A percentile compares a stretch with the other conserved stretches of the same genome.
phyloP scores from a whole-genome alignment of 2,329 filamentous ascomycete species.

The Mollisiaceae sp. region DNA sequence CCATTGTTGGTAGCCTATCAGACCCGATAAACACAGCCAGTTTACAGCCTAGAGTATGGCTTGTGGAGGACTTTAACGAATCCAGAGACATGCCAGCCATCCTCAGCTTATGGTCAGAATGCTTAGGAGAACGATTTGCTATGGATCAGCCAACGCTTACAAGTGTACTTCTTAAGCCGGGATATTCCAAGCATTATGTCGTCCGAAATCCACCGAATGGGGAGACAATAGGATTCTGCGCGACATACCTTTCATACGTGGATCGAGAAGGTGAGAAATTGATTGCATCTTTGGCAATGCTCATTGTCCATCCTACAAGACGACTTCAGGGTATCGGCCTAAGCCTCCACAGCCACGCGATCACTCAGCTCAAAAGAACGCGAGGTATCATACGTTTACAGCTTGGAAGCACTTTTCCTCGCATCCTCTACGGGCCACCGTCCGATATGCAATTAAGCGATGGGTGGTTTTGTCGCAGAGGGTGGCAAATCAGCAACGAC shows the following conservation, averaged over 20 bases:
- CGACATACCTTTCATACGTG: slow-evolving; percentile 63
- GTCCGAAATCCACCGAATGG: slow-evolving; percentile 53
- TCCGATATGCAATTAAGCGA: slow-evolving; percentile 45
- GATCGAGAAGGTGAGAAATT: slow-evolving; percentile 57
- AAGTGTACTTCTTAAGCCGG: slow-evolving; percentile 56
- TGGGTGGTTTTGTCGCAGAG: slow-evolving; percentile 59
- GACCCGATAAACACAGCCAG: background rate
- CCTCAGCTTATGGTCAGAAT: slow-evolving; percentile 37
- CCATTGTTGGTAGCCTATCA: background rate
- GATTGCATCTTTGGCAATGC: slow-evolving; percentile 59
- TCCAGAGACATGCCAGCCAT: slow-evolving; percentile 37
- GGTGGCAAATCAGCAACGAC: slow-evolving; percentile 55
- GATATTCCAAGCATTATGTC: slow-evolving; percentile 62
- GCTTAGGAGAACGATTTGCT: slow-evolving; percentile 47
- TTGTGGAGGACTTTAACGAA: slow-evolving; percentile 41
- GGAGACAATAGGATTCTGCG: slow-evolving; percentile 61
- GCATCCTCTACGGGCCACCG: slow-evolving; percentile 60
- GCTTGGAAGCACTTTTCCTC: slow-evolving; percentile 63
- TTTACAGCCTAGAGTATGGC: slow-evolving; percentile 35
- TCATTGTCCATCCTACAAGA: slow-evolving; percentile 57
- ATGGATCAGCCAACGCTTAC: slow-evolving; percentile 50
- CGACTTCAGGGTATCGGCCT: slow-evolving; percentile 57
- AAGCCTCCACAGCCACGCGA: slow-evolving; percentile 57
- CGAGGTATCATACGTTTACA: slow-evolving; percentile 59
- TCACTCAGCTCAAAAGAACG: slow-evolving; percentile 54